Percentiles rank a stretch among this genome's conserved stretches.
Evolutionary conservation across 164 flowering plant species (phyloP).

Genomic region (Dillenia suffruticosa): DNA sequence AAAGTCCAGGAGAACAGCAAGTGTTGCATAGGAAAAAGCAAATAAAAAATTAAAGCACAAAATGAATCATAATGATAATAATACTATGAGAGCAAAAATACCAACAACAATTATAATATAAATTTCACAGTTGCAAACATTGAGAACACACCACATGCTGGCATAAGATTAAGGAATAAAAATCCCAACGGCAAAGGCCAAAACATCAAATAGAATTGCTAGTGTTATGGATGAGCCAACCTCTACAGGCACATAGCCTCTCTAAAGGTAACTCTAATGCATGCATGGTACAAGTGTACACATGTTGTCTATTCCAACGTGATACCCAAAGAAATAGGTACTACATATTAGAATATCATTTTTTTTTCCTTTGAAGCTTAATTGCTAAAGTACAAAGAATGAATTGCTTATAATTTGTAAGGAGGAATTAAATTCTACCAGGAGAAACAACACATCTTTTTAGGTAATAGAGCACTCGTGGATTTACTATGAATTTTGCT

Average conservation of each 20-base stretch:
- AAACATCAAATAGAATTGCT: conserved; percentile 85
- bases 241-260: conserved; percentile 85
- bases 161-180: conserved; percentile 76
- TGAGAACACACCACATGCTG: conserved; percentile 96
- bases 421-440: too few relatives aligned
- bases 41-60: conserved; percentile 3
- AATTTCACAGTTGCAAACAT: conserved; percentile 86
- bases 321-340: conserved; percentile 3
- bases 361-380: too few relatives aligned
- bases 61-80: neutral
- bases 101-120: neutral
- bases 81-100: neutral
- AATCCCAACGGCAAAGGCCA: conserved; percentile 97
- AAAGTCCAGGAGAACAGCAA: conserved; percentile 97
- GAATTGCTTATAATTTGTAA: too few relatives aligned
- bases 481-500: too few relatives aligned
- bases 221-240: conserved; percentile 97
- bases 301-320: conserved; percentile 99
- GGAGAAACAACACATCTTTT: too few relatives aligned
- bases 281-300: conserved; percentile 91
- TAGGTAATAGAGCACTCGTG: too few relatives aligned
- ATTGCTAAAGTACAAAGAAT: too few relatives aligned
- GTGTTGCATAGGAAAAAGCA: conserved; percentile 45
- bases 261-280: conserved; percentile 72
- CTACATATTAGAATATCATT: too few relatives aligned